Evolutionary conservation across 1,139 yeast genomes (phyloP).

Genomic region (Protomyces macrosporus): DNA sequence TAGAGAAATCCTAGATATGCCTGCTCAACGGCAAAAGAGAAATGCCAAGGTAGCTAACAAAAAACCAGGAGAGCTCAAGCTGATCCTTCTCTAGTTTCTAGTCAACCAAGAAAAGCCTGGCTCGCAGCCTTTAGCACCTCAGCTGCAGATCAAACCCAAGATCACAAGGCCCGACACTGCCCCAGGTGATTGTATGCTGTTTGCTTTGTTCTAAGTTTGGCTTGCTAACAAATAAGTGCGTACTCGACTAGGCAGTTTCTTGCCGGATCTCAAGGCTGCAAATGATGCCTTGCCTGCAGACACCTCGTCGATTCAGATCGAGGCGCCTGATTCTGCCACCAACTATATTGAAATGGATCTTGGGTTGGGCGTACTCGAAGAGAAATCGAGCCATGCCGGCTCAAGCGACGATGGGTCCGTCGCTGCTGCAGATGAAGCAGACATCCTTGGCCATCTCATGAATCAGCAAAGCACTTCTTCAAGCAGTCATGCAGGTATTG

Average conservation of each 20-base stretch:
- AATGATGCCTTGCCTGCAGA: slow-evolving; percentile 18
- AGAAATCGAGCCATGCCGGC: not conserved
- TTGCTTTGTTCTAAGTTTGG: not conserved
- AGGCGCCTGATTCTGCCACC: slow-evolving; percentile 1
- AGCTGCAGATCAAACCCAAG: not conserved
- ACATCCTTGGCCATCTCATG: slow-evolving; percentile 8
- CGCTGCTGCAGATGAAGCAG: not conserved
- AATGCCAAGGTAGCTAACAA: not conserved
- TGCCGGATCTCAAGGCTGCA: slow-evolving; percentile 24
- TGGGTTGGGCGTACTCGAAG: slow-evolving; percentile 23
- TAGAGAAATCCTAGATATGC: not conserved
- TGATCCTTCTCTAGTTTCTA: not conserved
- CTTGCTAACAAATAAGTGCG: not conserved
- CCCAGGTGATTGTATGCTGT: not conserved
- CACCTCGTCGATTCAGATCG: slow-evolving; percentile 2
- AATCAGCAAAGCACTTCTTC: not conserved
- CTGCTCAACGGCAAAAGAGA: not conserved
- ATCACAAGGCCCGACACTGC: not conserved
- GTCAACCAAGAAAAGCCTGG: not conserved
- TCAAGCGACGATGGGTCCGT: not conserved
- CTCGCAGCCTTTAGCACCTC: not conserved
- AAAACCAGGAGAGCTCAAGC: not conserved
- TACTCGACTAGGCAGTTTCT: not conserved
- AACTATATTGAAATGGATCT: slow-evolving; percentile 25
- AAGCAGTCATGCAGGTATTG: not conserved